Base-by-base conservation (phyloP, 495 filamentous ascomycete species). In the Xylaria flabelliformis region DNA sequence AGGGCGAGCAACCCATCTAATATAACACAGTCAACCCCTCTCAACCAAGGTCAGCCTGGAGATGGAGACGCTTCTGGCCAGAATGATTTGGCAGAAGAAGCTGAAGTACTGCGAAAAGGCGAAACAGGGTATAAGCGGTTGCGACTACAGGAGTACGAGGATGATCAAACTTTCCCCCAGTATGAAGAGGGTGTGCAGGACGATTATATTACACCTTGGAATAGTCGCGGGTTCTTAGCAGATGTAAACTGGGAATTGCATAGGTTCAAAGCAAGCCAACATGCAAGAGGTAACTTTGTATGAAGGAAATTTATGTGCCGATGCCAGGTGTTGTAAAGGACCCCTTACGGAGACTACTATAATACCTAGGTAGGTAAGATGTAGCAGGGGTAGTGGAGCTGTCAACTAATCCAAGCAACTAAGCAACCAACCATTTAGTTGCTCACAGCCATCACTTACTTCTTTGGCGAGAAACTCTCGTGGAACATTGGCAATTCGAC, bases 401-500 rank as follows among this genome's bases (percentile, higher is more conserved):
- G 26, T 41, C 26, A 15, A 65, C 42, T 7, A 29, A 29, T 59
- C 55, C 29, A 59, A 59, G 55, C 15, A 59, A 36, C 26, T 29
- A 29, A 1, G 5, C 36, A 39, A 7, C 29, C 55, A 36, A n/a
- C 29, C 26, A 36, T 36, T 17, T 0, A 42, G 2, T 13, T 59
- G 29, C 55, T 17, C 5, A n/a, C 6, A 8, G 55, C 17, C 4
- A 58, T 34, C 13, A 17, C 53, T 56, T 10, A 17, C 53, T 56
- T 10, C 58, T 56, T 56, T 13, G 26, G 15, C 17, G 26, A 58
- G 55, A 19, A 34, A 4, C 12, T 34, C 55, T 58, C 55, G 74
- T 72, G 67, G 68, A 61, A 41, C 19, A 61, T 39, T n/a, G 17
- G 56, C 34, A 41, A 41, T 21, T 21, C 5, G 19, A 74, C 59